Evolutionary conservation across 139 green algal genomes (phyloP).

Genomic region (Chloropicon primus): DNA sequence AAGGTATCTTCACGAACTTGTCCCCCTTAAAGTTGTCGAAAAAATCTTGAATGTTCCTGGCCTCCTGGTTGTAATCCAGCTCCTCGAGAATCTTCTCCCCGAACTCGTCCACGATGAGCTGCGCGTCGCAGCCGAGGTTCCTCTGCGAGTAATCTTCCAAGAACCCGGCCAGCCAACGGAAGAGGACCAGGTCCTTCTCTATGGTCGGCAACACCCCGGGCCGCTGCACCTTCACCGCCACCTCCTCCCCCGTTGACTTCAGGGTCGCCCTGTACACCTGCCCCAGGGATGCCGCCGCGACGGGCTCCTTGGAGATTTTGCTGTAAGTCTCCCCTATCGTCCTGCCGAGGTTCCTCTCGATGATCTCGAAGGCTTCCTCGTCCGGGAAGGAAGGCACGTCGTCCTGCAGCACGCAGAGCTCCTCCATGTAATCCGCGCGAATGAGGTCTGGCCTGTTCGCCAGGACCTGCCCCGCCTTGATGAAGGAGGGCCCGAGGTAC

Average conservation of each 20-base stretch:
- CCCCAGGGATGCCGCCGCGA: slow-evolving; percentile 82
- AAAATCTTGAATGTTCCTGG: slow-evolving; percentile 90
- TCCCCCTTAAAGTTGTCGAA: slow-evolving; percentile 79
- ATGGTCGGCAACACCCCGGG: slow-evolving; percentile 87
- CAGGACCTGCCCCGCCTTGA: slow-evolving; percentile 96
- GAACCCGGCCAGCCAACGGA: slow-evolving; percentile 61
- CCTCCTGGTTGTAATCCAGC: slow-evolving; percentile 93
- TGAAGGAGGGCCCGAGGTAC: slow-evolving; percentile 85
- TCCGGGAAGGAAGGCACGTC: slow-evolving; percentile 77
- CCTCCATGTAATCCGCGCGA: slow-evolving; percentile 96
- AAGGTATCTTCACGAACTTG: slow-evolving; percentile 93
- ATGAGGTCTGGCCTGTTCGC: slow-evolving; percentile 96
- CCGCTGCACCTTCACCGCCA: slow-evolving; percentile 94
- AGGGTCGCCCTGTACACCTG: slow-evolving; percentile 87
- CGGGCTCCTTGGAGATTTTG: slow-evolving; percentile 63
- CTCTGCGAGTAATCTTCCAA: slow-evolving; percentile 51
- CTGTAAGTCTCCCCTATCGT: slow-evolving; percentile 71
- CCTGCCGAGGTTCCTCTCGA: slow-evolving; percentile 71
- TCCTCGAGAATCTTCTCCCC: slow-evolving; percentile 98
- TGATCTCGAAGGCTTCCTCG: slow-evolving; percentile 63
- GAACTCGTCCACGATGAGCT: slow-evolving; percentile 99
- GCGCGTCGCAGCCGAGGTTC: slow-evolving; percentile 85
- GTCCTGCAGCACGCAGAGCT: slow-evolving; percentile 87
- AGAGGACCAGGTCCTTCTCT: slow-evolving; percentile 86
- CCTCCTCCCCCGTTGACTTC: slow-evolving; percentile 65